Percentiles rank a stretch among this genome's conserved stretches.
These are phyloP conservation scores for Juglanconis juglandina DNA, from an alignment of 2,329 filamentous ascomycete genomes.

Conservation along the genomic window DNA sequence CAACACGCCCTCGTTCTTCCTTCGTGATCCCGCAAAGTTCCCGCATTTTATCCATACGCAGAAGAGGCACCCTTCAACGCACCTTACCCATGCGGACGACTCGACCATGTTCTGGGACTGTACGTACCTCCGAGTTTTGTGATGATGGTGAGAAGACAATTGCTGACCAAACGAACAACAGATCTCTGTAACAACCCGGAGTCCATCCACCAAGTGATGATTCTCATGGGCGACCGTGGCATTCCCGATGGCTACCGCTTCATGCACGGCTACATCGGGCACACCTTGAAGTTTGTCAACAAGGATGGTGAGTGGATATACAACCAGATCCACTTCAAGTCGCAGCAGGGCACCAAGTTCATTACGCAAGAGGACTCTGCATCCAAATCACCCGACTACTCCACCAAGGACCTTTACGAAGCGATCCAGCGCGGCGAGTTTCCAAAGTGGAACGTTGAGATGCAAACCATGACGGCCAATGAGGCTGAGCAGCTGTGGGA, in stretches of 20 bases:
- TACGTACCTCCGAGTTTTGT: not conserved
- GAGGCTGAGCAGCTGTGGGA: slow-evolving; percentile 47
- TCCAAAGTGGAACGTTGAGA: slow-evolving; percentile 52
- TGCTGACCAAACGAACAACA: not conserved
- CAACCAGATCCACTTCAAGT: slow-evolving; percentile 50
- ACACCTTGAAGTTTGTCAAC: slow-evolving; percentile 55
- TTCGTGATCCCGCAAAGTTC: slow-evolving; percentile 71
- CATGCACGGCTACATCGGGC: slow-evolving; percentile 53
- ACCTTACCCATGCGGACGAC: slow-evolving; percentile 59
- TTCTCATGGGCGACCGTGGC: slow-evolving; percentile 55
- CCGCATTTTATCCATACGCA: slow-evolving; percentile 72
- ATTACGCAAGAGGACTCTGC: slow-evolving; percentile 47
- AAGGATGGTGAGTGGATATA: slow-evolving; percentile 52
- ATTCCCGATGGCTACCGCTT: slow-evolving; percentile 52
- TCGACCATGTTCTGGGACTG: slow-evolving; percentile 64
- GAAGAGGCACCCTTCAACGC: slow-evolving; percentile 68
- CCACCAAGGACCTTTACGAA: slow-evolving; percentile 50
- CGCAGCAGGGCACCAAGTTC: slow-evolving; percentile 50
- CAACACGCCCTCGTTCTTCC: slow-evolving; percentile 73
- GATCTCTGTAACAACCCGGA: slow-evolving; percentile 58
- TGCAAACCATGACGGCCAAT: slow-evolving; percentile 50
- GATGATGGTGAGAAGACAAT: too few species aligned
- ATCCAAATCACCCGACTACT: slow-evolving; percentile 43
- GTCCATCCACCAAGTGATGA: slow-evolving; percentile 55
- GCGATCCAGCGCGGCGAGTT: slow-evolving; percentile 49